phyloP scores from a whole-genome alignment of 2,329 filamentous ascomycete genomes.

The Fusarium keratoplasticum region DNA sequence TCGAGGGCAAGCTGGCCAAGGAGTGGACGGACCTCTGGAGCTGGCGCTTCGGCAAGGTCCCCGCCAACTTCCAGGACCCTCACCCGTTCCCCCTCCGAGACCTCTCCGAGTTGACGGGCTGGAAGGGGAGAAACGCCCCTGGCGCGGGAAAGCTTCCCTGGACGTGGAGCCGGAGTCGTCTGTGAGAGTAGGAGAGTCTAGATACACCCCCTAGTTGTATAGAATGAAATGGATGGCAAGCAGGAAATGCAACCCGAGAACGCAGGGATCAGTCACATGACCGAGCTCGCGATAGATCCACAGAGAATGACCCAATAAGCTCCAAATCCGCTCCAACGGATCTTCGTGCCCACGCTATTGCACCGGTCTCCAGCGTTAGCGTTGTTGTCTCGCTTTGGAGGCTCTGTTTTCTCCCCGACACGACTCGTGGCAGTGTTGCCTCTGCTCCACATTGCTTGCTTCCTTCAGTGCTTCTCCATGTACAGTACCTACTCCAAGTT shows the following conservation, averaged over 20 bases:
- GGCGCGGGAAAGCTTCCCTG: constrained; percentile 37
- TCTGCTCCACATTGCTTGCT: background rate
- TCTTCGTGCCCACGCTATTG: background rate
- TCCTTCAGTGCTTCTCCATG: too few species aligned
- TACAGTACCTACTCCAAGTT: background rate
- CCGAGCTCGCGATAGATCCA: constrained; percentile 3
- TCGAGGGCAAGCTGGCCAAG: constrained; percentile 50
- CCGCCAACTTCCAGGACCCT: constrained; percentile 34
- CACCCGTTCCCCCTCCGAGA: constrained; percentile 37
- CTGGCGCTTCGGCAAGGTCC: constrained; percentile 36
- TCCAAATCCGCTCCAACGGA: constrained; percentile 12
- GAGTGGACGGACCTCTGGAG: constrained; percentile 56
- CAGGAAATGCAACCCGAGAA: background rate
- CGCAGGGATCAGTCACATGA: constrained; percentile 27
- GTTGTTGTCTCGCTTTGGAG: constrained; percentile 22
- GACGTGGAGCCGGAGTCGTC: constrained; percentile 37
- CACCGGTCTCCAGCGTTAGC: constrained; percentile 3
- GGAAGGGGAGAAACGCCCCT: constrained; percentile 37
- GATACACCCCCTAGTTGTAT: background rate
- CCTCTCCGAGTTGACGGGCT: constrained; percentile 32
- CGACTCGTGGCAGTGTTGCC: background rate
- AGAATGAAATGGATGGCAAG: background rate
- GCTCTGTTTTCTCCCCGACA: constrained; percentile 22
- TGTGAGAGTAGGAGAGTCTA: constrained; percentile 7
- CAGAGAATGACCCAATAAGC: constrained; percentile 8